These are phyloP conservation scores for Pseudogymnoascus sp. DNA, from an alignment of 2,329 filamentous ascomycete genomes.

Conservation along the genomic window DNA sequence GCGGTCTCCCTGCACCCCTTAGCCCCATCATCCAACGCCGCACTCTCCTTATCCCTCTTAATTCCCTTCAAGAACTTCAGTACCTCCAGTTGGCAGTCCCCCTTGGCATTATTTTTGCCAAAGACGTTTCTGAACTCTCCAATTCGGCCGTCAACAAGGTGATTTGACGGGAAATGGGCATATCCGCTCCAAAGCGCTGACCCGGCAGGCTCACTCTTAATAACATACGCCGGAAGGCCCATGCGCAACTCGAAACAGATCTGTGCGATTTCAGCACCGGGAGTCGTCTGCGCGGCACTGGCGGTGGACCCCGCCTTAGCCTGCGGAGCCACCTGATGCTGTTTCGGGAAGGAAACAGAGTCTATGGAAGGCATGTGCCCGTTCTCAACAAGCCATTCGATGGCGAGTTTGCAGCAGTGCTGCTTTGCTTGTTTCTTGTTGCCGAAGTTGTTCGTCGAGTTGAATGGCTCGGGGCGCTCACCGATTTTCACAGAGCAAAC, in stretches of 20 bases:
- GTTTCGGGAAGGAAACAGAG: constrained; percentile 22
- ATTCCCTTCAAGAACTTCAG: constrained; percentile 31
- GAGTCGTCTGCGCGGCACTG: not conserved
- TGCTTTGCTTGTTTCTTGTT: constrained; percentile 28
- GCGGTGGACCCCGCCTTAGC: not conserved
- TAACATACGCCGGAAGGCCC: constrained; percentile 20
- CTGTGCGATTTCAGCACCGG: constrained; percentile 4
- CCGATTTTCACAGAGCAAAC: constrained; percentile 19
- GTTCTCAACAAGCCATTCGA: constrained; percentile 26
- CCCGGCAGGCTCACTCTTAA: constrained; percentile 15
- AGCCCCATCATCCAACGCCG: constrained; percentile 11
- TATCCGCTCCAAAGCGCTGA: constrained; percentile 20
- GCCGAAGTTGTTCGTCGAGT: constrained; percentile 17
- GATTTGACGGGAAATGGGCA: constrained; percentile 24
- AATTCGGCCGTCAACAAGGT: constrained; percentile 11
- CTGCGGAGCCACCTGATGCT: not conserved
- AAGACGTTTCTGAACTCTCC: constrained; percentile 32
- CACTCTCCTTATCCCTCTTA: constrained; percentile 14
- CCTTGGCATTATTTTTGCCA: constrained; percentile 40
- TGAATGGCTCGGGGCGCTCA: constrained; percentile 21
- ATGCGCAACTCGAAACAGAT: constrained; percentile 24
- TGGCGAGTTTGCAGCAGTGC: constrained; percentile 26
- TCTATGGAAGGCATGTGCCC: constrained; percentile 24
- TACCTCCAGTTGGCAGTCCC: constrained; percentile 35
- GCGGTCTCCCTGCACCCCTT: not conserved